These are phyloP conservation scores for Luffa acutangula DNA, from an alignment of 306 rosid species.

Conservation along the genomic window DNA sequence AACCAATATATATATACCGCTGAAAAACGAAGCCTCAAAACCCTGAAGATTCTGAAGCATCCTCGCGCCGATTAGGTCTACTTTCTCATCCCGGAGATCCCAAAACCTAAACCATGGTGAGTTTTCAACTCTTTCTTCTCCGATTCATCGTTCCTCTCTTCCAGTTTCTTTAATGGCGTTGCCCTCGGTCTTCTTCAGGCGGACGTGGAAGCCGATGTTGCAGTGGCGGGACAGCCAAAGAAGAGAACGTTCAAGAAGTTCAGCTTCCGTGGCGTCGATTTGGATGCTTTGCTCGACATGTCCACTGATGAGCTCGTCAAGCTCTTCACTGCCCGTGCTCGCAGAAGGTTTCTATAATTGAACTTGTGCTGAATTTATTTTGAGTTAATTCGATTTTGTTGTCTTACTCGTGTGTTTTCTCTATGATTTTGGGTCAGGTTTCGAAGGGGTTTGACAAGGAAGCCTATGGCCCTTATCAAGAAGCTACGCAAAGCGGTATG, in stretches of 20 bases:
- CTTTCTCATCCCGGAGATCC: neutral
- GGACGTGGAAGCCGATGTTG: constrained; percentile 46
- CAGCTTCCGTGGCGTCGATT: constrained; percentile 73
- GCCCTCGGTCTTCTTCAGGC: constrained; percentile 24
- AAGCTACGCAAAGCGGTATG: constrained; percentile 84
- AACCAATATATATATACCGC: neutral
- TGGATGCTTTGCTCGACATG: constrained; percentile 75
- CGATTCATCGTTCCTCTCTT: neutral
- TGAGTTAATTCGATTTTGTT: neutral
- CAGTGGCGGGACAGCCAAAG: constrained; percentile 51
- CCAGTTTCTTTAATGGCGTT: neutral
- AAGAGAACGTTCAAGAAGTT: constrained; percentile 87
- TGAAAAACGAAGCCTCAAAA: neutral
- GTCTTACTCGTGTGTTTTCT: neutral
- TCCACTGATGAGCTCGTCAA: constrained; percentile 75
- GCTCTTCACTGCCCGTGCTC: constrained; percentile 72
- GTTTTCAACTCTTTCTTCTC: neutral
- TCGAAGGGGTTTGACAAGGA: constrained; percentile 83
- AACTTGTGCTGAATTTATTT: neutral
- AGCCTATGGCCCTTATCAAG: constrained; percentile 88
- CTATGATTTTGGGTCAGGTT: constrained; percentile 30
- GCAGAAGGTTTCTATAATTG: constrained; percentile 36
- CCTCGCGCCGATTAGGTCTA: neutral
- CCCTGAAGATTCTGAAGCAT: neutral
- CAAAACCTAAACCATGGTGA: neutral